phyloP scores from a whole-genome alignment of 2,329 filamentous ascomycete species.

The Myriosclerotinia scirpicola region DNA sequence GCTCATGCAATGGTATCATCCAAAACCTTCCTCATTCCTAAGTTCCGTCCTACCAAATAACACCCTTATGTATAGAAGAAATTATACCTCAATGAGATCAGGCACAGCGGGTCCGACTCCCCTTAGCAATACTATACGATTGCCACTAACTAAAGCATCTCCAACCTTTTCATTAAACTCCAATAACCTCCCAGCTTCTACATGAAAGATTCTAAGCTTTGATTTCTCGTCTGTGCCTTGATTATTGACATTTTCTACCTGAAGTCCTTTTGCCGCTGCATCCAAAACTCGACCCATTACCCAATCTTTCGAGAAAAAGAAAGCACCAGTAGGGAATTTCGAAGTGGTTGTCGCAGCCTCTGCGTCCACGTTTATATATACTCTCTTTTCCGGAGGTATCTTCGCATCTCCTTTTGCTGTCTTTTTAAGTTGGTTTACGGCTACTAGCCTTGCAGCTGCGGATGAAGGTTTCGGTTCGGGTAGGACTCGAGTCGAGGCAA shows the following conservation, averaged over 20 bases:
- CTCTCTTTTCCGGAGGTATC: slow-evolving; percentile 74
- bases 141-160: slow-evolving; percentile 69
- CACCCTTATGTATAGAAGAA: slow-evolving; percentile 7
- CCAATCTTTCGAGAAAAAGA: slow-evolving; percentile 83
- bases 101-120: slow-evolving; percentile 77
- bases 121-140: slow-evolving; percentile 84
- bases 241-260: slow-evolving; percentile 84
- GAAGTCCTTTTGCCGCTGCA: slow-evolving; percentile 71
- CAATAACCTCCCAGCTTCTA: slow-evolving; percentile 82
- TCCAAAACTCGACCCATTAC: slow-evolving; percentile 83
- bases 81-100: slow-evolving; percentile 60
- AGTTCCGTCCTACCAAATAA: not conserved
- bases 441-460: slow-evolving; percentile 63
- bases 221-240: slow-evolving; percentile 72
- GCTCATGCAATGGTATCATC: slow-evolving; percentile 21
- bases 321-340: slow-evolving; percentile 78
- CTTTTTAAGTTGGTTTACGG: slow-evolving; percentile 77
- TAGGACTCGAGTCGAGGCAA: slow-evolving; percentile 47
- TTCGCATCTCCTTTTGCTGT: slow-evolving; percentile 88
- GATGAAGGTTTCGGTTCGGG: slow-evolving; percentile 64
- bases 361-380: slow-evolving; percentile 89
- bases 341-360: slow-evolving; percentile 81
- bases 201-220: slow-evolving; percentile 84
- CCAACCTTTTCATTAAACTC: slow-evolving; percentile 89
- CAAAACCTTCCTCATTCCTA: slow-evolving; percentile 12